phyloP scores from a whole-genome alignment of 1,284 basidiomycete genomes.

The Thecaphora thlaspeos region DNA sequence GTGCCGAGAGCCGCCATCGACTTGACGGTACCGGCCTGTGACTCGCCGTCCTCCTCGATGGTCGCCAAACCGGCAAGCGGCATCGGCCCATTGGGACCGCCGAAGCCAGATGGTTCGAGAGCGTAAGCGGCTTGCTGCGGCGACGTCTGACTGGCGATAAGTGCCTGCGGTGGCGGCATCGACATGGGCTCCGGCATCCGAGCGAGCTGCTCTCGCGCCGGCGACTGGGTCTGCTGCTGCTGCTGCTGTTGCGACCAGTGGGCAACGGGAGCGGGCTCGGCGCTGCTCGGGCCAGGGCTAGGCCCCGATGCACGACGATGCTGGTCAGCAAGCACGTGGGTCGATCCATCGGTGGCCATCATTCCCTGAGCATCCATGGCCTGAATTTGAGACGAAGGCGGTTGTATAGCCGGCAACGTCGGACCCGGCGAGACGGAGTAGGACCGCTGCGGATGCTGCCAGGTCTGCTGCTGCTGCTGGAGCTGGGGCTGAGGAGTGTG shows the following conservation, averaged over 20 bases:
- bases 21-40: slow-evolving; percentile 44
- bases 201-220: slow-evolving; percentile 7
- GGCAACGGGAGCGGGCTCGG: too few relatives aligned
- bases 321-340: neutral
- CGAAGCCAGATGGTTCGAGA: slow-evolving; percentile 1
- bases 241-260: too few relatives aligned
- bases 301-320: slow-evolving; percentile 8
- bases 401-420: slow-evolving; percentile 4
- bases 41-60: slow-evolving; percentile 46
- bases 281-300: too few relatives aligned
- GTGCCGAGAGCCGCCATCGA: slow-evolving; percentile 27
- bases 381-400: neutral
- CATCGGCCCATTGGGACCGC: neutral
- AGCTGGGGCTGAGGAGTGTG: neutral
- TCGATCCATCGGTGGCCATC: slow-evolving; percentile 1
- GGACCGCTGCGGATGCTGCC: slow-evolving; percentile 23
- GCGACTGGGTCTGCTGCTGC: slow-evolving; percentile 4
- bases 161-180: too few relatives aligned
- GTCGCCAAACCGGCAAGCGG: slow-evolving; percentile 36
- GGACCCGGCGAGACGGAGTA: slow-evolving; percentile 29
- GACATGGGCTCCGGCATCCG: slow-evolving; percentile 23
- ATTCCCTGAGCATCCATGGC: slow-evolving; percentile 1
- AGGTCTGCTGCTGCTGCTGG: slow-evolving; percentile 7
- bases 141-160: too few relatives aligned
- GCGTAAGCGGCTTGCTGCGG: slow-evolving; percentile 2